Conservation (phyloP, 2,329 filamentous ascomycete species). For the Fusarium sarcochroum region DNA sequence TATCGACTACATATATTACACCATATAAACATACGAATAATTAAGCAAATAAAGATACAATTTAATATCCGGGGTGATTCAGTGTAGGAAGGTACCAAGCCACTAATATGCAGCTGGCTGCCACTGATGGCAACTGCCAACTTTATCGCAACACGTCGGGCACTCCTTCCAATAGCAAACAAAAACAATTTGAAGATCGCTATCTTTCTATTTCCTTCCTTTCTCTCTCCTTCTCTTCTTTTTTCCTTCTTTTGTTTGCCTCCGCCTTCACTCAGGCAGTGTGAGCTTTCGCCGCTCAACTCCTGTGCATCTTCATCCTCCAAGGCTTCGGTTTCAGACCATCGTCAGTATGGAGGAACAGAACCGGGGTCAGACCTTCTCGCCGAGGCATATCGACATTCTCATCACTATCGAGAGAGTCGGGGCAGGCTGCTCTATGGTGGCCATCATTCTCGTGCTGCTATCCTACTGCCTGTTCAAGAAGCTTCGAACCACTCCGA, state of each 20-base stretch:
- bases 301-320: conserved; percentile 1
- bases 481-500: conserved; percentile 68
- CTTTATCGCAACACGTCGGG: conserved; percentile 20
- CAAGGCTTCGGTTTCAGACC: conserved; percentile 8
- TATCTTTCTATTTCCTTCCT: neutral
- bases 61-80: conserved; percentile 15
- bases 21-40: too few relatives aligned
- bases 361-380: conserved; percentile 44
- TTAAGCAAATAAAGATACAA: too few relatives aligned
- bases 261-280: conserved; percentile 2
- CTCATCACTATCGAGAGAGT: conserved; percentile 67
- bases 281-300: conserved; percentile 6
- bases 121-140: conserved; percentile 41
- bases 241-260: neutral
- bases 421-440: conserved; percentile 67
- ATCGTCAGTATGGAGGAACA: conserved; percentile 36
- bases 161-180: conserved; percentile 10
- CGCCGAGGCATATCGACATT: conserved; percentile 56
- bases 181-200: neutral
- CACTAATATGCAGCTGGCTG: conserved; percentile 19
- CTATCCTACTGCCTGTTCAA: conserved; percentile 65
- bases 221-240: neutral
- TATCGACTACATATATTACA: too few relatives aligned
- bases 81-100: conserved; percentile 16
- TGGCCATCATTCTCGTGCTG: conserved; percentile 65